These are phyloP conservation scores for Emydomyces testavorans DNA, from an alignment of 2,329 filamentous ascomycete genomes.

Conservation along the genomic window DNA sequence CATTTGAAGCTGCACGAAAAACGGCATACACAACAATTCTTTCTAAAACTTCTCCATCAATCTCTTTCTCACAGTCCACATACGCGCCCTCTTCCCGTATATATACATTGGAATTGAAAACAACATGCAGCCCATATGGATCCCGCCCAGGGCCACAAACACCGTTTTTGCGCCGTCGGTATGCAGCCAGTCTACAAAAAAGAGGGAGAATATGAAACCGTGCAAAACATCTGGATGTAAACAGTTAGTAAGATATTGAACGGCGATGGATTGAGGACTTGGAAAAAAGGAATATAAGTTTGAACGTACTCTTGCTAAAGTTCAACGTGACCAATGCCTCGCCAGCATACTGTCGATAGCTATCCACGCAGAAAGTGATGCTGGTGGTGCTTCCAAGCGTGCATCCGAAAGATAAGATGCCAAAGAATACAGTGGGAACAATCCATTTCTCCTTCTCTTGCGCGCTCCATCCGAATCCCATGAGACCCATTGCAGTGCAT, in stretches of 20 bases:
- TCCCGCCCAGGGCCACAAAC: slow-evolving; percentile 71
- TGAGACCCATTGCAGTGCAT: slow-evolving; percentile 70
- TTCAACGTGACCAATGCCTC: slow-evolving; percentile 91
- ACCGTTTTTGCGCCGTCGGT: slow-evolving; percentile 62
- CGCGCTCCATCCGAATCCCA: slow-evolving; percentile 94
- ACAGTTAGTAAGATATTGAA: too few species aligned
- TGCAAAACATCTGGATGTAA: slow-evolving; percentile 59
- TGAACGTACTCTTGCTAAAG: slow-evolving; percentile 64
- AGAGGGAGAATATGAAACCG: slow-evolving; percentile 76
- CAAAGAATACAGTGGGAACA: slow-evolving; percentile 87
- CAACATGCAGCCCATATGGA: slow-evolving; percentile 65
- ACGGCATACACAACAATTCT: background rate
- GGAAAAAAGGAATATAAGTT: slow-evolving; percentile 16
- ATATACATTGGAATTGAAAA: slow-evolving; percentile 86
- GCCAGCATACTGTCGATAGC: slow-evolving; percentile 83
- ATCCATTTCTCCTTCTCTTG: slow-evolving; percentile 68
- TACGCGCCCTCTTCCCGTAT: slow-evolving; percentile 75
- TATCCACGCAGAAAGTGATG: slow-evolving; percentile 90
- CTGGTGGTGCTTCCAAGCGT: slow-evolving; percentile 78
- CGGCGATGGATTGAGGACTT: too few species aligned
- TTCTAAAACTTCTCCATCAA: slow-evolving; percentile 66
- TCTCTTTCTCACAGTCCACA: slow-evolving; percentile 85
- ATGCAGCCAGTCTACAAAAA: slow-evolving; percentile 75
- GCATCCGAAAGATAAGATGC: slow-evolving; percentile 83
- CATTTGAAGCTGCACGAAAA: background rate